These are phyloP conservation scores for Botrytis cinerea DNA, from an alignment of 2,329 filamentous ascomycete genomes.

Conservation along the genomic window DNA sequence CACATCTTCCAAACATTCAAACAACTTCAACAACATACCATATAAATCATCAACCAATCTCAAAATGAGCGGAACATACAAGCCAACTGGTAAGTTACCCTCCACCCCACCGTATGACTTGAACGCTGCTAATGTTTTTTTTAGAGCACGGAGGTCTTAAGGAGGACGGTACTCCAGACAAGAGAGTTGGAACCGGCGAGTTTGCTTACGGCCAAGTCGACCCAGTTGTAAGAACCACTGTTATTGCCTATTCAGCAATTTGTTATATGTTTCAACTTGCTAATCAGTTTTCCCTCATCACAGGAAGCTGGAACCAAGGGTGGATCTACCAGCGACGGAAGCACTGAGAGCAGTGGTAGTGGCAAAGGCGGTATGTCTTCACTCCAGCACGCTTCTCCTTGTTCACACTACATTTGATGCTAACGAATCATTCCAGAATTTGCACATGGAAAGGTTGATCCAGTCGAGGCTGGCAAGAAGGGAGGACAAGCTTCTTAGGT, in stretches of 20 bases:
- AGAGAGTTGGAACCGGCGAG: conserved; percentile 45
- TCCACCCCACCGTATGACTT: neutral
- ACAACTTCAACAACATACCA: neutral
- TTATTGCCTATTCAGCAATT: conserved; percentile 15
- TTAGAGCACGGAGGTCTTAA: conserved; percentile 47
- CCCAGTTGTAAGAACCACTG: neutral
- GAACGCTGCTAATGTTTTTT: neutral
- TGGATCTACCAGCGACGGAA: neutral
- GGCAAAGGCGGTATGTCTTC: conserved; percentile 3
- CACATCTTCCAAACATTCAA: neutral
- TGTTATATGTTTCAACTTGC: neutral
- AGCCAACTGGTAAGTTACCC: conserved; percentile 28
- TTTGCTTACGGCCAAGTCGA: conserved; percentile 17
- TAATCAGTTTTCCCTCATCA: neutral
- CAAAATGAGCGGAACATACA: conserved; percentile 29
- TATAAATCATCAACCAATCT: conserved; percentile 14
- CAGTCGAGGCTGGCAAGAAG: conserved; percentile 45
- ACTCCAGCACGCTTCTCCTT: neutral
- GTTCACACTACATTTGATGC: neutral
- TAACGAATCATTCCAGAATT: conserved; percentile 38
- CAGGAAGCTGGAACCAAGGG: neutral
- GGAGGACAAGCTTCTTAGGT: conserved; percentile 38
- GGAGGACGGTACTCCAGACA: conserved; percentile 47
- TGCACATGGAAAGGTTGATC: conserved; percentile 47
- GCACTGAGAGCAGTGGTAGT: neutral